Conservation (phyloP, 2,329 filamentous ascomycete genomes). For the Fusarium veterinarium region DNA sequence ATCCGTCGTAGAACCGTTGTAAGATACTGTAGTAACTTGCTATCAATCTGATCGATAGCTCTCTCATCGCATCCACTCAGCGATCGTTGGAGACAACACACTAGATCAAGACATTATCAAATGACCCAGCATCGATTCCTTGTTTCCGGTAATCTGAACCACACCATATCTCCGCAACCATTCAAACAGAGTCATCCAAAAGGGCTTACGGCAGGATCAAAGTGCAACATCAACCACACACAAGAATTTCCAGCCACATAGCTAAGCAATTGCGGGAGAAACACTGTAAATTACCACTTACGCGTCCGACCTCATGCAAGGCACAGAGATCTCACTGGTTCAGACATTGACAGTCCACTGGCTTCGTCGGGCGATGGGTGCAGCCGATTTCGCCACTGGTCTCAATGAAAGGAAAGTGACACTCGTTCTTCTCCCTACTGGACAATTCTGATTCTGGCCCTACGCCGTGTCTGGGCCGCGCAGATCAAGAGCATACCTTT, state of each 20-base stretch:
- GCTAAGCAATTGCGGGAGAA: background rate
- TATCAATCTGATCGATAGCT: background rate
- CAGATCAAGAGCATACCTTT: background rate
- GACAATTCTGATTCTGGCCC: background rate
- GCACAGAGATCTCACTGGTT: background rate
- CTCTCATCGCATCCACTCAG: background rate
- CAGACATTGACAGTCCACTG: background rate
- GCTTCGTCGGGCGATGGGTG: background rate
- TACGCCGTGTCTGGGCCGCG: background rate
- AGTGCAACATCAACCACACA: background rate
- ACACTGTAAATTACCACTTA: background rate
- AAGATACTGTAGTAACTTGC: no score
- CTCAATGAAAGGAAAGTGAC: background rate
- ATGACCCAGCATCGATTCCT: background rate
- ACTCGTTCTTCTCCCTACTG: background rate
- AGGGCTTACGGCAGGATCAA: background rate
- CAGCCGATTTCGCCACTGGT: slow-evolving; percentile 3
- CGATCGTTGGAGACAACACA: background rate
- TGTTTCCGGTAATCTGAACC: background rate
- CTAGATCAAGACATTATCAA: background rate
- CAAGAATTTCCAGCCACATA: background rate
- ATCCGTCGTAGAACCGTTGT: background rate
- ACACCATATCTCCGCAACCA: background rate
- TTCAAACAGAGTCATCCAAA: background rate
- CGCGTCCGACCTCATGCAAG: background rate